Conservation (phyloP, 768 basidiomycete genomes). For the Gelatoporia subvermispora region DNA sequence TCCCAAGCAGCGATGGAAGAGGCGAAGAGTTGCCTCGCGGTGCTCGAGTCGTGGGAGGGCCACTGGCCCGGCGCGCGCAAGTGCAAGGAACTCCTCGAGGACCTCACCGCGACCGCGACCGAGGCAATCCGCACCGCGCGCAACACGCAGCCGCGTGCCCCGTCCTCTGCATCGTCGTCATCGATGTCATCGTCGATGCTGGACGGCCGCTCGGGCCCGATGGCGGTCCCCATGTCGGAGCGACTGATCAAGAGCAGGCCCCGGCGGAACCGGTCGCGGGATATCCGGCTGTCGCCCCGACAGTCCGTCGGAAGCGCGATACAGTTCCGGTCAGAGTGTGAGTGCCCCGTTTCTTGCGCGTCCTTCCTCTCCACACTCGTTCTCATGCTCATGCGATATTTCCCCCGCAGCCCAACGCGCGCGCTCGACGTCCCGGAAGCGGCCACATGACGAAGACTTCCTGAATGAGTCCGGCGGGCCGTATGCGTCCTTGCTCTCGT, state of each 20-base stretch:
- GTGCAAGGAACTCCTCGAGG: conserved; percentile 75
- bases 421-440: conserved; percentile 70
- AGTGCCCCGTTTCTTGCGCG: too few species aligned
- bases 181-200: conserved; percentile 9
- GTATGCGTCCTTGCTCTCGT: conserved; percentile 35
- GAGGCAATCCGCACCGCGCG: conserved; percentile 49
- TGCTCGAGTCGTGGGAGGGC: conserved; percentile 78
- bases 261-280: conserved; percentile 28
- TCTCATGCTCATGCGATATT: conserved; percentile 1
- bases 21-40: conserved; percentile 64
- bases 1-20: conserved; percentile 78
- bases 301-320: conserved; percentile 18
- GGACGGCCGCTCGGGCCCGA: conserved; percentile 15
- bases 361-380: neutral
- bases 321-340: conserved; percentile 28
- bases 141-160: conserved; percentile 15
- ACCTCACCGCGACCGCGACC: conserved; percentile 62
- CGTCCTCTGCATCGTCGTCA: conserved; percentile 12
- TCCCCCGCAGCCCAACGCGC: conserved; percentile 55
- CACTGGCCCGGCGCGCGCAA: conserved; percentile 86
- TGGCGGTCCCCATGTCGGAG: conserved; percentile 17
- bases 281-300: conserved; percentile 25
- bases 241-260: conserved; percentile 22
- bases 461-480: conserved; percentile 16
- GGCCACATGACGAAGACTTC: conserved; percentile 64